phyloP scores from a whole-genome alignment of 805 yeast species.

The Pichia phayaonensis region DNA sequence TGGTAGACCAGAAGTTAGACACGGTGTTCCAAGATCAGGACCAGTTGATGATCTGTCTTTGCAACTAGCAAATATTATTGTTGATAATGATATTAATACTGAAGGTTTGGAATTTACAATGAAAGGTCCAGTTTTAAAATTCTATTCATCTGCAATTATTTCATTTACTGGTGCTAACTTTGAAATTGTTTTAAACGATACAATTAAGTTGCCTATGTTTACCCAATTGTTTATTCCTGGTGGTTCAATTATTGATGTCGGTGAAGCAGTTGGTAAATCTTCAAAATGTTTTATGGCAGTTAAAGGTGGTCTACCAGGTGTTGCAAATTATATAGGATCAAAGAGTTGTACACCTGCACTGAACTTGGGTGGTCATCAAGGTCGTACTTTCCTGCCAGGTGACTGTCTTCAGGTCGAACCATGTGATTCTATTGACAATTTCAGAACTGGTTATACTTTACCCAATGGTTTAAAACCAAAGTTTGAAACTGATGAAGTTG shows the following conservation, averaged over 20 bases:
- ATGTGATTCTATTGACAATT: neutral
- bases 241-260: constrained; percentile 19
- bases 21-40: constrained; percentile 25
- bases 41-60: constrained; percentile 23
- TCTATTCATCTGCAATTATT: constrained; percentile 19
- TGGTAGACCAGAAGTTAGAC: constrained; percentile 21
- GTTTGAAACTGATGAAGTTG: constrained; percentile 6
- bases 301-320: constrained; percentile 27
- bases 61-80: constrained; percentile 22
- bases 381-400: constrained; percentile 23
- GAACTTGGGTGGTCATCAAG: constrained; percentile 26
- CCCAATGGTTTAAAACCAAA: constrained; percentile 16
- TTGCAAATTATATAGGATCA: constrained; percentile 24
- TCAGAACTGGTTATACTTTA: constrained; percentile 12
- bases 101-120: constrained; percentile 23
- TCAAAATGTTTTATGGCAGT: constrained; percentile 23
- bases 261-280: constrained; percentile 14
- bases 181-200: constrained; percentile 13
- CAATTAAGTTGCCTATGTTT: constrained; percentile 17
- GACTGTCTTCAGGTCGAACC: constrained; percentile 20
- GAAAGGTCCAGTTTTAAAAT: constrained; percentile 23
- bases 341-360: constrained; percentile 25
- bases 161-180: constrained; percentile 23
- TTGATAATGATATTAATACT: constrained; percentile 16
- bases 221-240: constrained; percentile 18